These are phyloP conservation scores for Suhomyces bokatorum DNA, from an alignment of 1,139 yeast genomes.

Conservation along the genomic window DNA sequence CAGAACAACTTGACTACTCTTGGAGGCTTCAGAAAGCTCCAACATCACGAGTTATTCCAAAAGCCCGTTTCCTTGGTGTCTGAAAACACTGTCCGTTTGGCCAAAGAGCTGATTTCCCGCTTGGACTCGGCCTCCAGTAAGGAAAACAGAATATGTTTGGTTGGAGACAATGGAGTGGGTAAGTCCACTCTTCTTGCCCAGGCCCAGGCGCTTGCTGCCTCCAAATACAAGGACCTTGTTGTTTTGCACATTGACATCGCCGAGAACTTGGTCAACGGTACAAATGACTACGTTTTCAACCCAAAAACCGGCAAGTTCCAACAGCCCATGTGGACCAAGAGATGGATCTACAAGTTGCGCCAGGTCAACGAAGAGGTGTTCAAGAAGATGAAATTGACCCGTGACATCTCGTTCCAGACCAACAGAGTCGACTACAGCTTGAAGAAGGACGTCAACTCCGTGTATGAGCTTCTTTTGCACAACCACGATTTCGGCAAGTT, in stretches of 20 bases:
- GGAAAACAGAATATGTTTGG: slow-evolving; percentile 54
- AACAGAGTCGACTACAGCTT: slow-evolving; percentile 38
- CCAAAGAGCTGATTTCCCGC: slow-evolving; percentile 27
- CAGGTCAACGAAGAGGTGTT: slow-evolving; percentile 57
- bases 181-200: slow-evolving; percentile 77
- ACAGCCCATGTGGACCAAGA: slow-evolving; percentile 79
- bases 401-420: slow-evolving; percentile 39
- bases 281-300: slow-evolving; percentile 65
- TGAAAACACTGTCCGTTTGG: slow-evolving; percentile 30
- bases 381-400: slow-evolving; percentile 48
- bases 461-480: slow-evolving; percentile 39
- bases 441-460: slow-evolving; percentile 44
- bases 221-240: slow-evolving; percentile 48
- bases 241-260: slow-evolving; percentile 70
- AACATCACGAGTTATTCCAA: slow-evolving; percentile 61
- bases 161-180: slow-evolving; percentile 80
- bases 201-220: slow-evolving; percentile 57
- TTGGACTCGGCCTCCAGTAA: slow-evolving; percentile 28
- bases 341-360: slow-evolving; percentile 57
- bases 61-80: slow-evolving; percentile 58
- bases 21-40: slow-evolving; percentile 63
- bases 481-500: slow-evolving; percentile 43
- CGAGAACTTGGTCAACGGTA: slow-evolving; percentile 64
- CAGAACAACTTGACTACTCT: slow-evolving; percentile 34
- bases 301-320: slow-evolving; percentile 51